Percentiles rank a stretch among this genome's conserved stretches.
These are phyloP conservation scores for Naegleria fowleri DNA, from an alignment of 208 protist species.

Conservation along the genomic window DNA sequence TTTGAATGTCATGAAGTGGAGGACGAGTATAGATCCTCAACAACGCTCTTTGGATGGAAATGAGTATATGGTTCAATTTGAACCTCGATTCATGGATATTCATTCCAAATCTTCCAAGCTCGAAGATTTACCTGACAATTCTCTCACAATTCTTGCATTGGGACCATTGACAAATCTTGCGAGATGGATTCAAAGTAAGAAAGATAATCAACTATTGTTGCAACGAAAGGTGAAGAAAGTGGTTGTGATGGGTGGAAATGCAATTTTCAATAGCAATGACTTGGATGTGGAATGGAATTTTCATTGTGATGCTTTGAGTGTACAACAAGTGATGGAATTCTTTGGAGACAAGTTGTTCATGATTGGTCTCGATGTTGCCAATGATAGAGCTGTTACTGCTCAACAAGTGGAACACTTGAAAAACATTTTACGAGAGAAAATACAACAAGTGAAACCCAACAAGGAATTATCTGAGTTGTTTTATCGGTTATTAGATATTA, in stretches of 20 bases:
- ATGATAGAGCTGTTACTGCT: background rate
- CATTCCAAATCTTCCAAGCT: background rate
- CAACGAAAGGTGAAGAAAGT: background rate
- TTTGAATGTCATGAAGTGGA: background rate
- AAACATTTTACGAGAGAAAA: background rate
- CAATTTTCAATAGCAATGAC: background rate
- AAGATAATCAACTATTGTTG: background rate
- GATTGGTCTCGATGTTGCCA: background rate
- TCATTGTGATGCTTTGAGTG: background rate
- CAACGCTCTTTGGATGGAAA: too few relatives aligned
- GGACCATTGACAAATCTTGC: background rate
- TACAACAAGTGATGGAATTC: background rate
- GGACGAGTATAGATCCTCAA: too few relatives aligned
- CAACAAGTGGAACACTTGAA: background rate
- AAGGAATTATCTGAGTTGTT: background rate
- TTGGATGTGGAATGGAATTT: background rate
- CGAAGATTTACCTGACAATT: background rate
- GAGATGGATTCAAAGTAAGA: background rate
- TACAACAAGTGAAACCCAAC: background rate
- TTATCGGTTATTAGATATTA: background rate
- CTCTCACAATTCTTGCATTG: background rate
- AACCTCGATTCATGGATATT: background rate
- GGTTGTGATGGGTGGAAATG: background rate
- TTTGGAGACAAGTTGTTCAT: background rate
- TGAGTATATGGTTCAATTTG: background rate